phyloP scores from a whole-genome alignment of 208 protist genomes.

The Porcisia deanei region DNA sequence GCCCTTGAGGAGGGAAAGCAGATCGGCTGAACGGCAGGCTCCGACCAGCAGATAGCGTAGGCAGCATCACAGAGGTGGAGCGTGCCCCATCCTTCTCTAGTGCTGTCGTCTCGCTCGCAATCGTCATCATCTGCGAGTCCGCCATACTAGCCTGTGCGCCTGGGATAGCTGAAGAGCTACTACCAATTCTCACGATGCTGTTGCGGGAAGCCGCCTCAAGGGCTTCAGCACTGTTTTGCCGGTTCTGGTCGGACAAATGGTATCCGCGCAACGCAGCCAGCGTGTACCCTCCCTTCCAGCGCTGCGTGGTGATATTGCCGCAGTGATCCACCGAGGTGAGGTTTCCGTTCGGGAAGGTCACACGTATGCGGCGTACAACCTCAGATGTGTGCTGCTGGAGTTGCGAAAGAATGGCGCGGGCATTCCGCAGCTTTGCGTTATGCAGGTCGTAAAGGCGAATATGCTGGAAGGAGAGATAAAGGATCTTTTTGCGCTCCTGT shows the following conservation, averaged over 20 bases:
- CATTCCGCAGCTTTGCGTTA: constrained; percentile 77
- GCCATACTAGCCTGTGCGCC: constrained; percentile 27
- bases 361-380: constrained; percentile 59
- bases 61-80: neutral
- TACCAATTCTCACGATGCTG: neutral
- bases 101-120: constrained; percentile 53
- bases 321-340: constrained; percentile 87
- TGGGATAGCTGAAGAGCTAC: neutral
- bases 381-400: constrained; percentile 64
- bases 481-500: constrained; percentile 89
- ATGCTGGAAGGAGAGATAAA: constrained; percentile 93
- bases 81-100: constrained; percentile 1
- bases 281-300: constrained; percentile 86
- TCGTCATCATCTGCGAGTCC: constrained; percentile 52
- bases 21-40: neutral
- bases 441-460: constrained; percentile 92
- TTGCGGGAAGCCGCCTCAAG: neutral
- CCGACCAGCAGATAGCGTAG: neutral
- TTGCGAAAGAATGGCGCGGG: constrained; percentile 72
- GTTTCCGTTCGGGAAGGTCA: constrained; percentile 78
- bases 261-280: constrained; percentile 68
- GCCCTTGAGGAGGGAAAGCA: neutral
- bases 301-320: constrained; percentile 82
- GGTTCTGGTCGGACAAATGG: constrained; percentile 28
- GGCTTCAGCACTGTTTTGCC: constrained; percentile 3